Base-by-base conservation (phyloP, 495 filamentous ascomycete genomes). In the Chaetomidium leptoderma region DNA sequence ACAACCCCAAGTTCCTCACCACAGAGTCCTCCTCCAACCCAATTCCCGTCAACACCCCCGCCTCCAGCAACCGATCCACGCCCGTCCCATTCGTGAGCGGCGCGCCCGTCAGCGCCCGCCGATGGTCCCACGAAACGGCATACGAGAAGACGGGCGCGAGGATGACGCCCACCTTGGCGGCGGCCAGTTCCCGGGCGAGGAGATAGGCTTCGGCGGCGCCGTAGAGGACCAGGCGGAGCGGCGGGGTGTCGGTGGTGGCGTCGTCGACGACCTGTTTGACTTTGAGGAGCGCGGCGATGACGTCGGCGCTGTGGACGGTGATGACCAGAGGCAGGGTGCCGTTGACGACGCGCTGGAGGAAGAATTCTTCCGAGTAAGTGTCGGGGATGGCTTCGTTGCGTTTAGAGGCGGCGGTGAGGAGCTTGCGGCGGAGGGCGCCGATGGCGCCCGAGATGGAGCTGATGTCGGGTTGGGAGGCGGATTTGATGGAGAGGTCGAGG, bases 31-130 rank as follows among this genome's bases (percentile, higher is more conserved):
- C 78, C 19, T 73, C 66, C 6, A 76, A 62, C 3, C 76, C 72
- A 21, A 82, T 72, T 0, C 71, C 80, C 9, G 73, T 70, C 6
- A 57, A 45, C 2, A 82, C 78, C 9, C 74, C 66, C 29, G 78
- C 78, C 29, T 75, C 71, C 1, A 78, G 29, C 4, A 82, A 72
- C 16, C 39, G 32, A 42, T 79, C 76, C 6, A 82, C 65, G 1
- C 68, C 70, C 8, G 79, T 82, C 4, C 75, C 79, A 48, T 80
- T 78, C 10, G 75, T 79, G 1, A 82, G 72, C 16, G 79, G 79
- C 2, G 79, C 78, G 2, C 79, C 79, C 0, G 74, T 69, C 23
- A 80, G 65, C 4, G 75, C 70, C 7, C 78, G 69, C 2, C 73
- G 71, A 56, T 79, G 70, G 49, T 80, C 79, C 78, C 78, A 82